phyloP scores from a whole-genome alignment of 2,329 filamentous ascomycete genomes.

The Venturiaceae sp. region DNA sequence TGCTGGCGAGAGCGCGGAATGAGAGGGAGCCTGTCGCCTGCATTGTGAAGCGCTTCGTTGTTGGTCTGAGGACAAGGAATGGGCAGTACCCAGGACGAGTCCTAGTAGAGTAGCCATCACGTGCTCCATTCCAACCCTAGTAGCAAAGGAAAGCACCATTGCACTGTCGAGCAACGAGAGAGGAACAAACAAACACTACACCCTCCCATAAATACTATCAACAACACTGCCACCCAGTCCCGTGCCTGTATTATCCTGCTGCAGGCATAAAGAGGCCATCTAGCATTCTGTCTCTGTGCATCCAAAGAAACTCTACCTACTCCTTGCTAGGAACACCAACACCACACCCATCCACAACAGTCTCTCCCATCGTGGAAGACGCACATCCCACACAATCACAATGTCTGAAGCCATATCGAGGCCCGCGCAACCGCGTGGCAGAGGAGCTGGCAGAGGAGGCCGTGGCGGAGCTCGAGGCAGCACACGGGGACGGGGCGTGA shows the following conservation, averaged over 20 bases:
- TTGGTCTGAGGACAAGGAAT: not conserved
- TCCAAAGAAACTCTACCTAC: not conserved
- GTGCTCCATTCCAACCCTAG: no score
- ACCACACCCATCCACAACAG: not conserved
- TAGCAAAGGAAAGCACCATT: no score
- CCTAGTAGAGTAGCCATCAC: no score
- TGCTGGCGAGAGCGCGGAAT: conserved; percentile 41
- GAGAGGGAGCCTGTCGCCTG: conserved; percentile 37
- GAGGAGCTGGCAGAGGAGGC: conserved; percentile 82
- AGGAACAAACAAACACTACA: no score
- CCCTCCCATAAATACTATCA: no score
- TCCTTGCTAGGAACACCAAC: not conserved
- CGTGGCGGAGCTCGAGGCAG: conserved; percentile 53
- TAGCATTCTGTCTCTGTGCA: not conserved
- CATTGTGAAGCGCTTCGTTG: conserved; percentile 28
- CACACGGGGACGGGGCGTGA: conserved; percentile 41
- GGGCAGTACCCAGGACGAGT: no score
- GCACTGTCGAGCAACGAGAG: no score
- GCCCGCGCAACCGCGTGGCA: conserved; percentile 71
- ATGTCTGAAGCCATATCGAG: conserved; percentile 88
- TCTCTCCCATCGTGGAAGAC: conserved; percentile 3
- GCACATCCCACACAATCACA: not conserved
- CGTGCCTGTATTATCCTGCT: not conserved
- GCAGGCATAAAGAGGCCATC: not conserved
- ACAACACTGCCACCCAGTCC: not conserved